These are phyloP conservation scores for Inga leiocalycina DNA, from an alignment of 306 rosid genomes.

Conservation along the genomic window DNA sequence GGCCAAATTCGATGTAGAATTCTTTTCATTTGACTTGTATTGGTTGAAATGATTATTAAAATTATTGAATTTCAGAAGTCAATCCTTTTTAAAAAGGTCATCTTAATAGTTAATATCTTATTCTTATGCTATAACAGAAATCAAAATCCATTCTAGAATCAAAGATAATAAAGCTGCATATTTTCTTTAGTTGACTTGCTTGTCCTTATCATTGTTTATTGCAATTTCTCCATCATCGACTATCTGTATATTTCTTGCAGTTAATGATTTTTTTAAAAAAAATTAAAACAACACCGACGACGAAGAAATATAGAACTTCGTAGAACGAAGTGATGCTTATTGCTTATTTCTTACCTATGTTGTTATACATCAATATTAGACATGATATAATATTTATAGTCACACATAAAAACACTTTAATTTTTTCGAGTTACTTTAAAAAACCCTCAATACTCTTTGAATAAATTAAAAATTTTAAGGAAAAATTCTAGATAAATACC, in stretches of 20 bases:
- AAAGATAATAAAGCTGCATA: background rate
- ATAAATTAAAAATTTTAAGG: no score
- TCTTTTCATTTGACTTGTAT: conserved; percentile 1
- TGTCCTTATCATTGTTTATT: background rate
- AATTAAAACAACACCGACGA: background rate
- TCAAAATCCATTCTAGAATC: background rate
- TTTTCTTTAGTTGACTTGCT: background rate
- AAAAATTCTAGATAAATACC: no score
- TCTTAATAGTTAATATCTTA: background rate
- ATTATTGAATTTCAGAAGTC: background rate
- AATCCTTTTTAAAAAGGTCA: background rate
- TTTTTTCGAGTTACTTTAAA: background rate
- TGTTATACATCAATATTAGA: background rate
- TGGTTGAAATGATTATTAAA: background rate
- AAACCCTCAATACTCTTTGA: background rate
- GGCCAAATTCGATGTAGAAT: background rate
- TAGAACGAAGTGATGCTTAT: background rate
- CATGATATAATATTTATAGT: background rate
- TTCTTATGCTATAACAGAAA: background rate
- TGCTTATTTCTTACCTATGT: background rate
- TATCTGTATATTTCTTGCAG: background rate
- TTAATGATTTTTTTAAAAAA: background rate
- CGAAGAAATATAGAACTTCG: background rate
- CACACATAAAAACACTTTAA: background rate
- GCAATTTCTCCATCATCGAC: background rate